These are phyloP conservation scores for Blastocystis sp. DNA, from an alignment of 352 stramenopile genomes.

Conservation along the genomic window DNA sequence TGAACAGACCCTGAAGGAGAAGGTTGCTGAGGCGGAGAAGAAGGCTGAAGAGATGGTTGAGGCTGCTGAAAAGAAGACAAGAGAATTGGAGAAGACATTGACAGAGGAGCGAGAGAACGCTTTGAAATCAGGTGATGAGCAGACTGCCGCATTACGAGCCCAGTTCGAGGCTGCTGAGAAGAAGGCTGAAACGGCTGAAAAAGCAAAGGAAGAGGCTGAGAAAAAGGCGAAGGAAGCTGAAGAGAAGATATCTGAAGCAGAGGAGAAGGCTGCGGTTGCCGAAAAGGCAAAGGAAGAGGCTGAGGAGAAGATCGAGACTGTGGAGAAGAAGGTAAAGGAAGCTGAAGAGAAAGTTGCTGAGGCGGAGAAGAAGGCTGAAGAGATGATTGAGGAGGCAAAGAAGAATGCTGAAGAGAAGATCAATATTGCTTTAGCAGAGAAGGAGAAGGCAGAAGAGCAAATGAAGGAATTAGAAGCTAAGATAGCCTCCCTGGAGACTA, in stretches of 20 bases:
- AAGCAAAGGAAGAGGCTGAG: constrained; percentile 10
- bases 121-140: constrained; percentile 40
- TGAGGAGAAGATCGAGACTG: not conserved
- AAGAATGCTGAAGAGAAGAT: not conserved
- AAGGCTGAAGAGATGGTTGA: not conserved
- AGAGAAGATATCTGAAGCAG: not conserved
- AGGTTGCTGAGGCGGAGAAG: not conserved
- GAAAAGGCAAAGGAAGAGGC: not conserved
- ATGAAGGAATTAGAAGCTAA: constrained; percentile 3
- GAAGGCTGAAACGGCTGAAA: not conserved
- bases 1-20: not conserved
- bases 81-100: not conserved
- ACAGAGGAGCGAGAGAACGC: not conserved
- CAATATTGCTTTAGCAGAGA: not conserved
- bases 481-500: not conserved
- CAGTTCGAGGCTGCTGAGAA: not conserved
- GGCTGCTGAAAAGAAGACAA: not conserved
- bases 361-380: not conserved
- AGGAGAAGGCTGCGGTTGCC: too few relatives aligned
- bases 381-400: not conserved
- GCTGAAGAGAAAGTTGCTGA: not conserved
- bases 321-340: not conserved
- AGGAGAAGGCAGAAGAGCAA: not conserved
- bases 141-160: not conserved
- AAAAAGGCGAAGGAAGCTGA: too few relatives aligned